These are phyloP conservation scores for Diaporthe nobilis DNA, from an alignment of 2,329 filamentous ascomycete genomes.

Conservation along the genomic window DNA sequence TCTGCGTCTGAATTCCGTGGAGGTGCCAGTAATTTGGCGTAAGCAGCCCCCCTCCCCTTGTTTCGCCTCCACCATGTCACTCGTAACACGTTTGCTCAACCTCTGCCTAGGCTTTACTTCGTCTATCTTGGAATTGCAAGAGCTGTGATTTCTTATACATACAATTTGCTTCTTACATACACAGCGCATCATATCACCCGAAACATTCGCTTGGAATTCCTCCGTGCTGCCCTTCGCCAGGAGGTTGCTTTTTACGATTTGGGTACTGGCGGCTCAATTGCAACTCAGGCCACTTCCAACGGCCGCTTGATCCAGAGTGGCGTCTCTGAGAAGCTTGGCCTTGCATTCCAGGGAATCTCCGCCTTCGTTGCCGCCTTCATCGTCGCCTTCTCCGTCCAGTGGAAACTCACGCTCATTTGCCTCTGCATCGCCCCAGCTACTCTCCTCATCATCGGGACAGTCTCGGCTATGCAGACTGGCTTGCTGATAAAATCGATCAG, in stretches of 20 bases:
- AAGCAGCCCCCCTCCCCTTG: not conserved
- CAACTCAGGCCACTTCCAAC: not conserved
- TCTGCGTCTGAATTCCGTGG: not conserved
- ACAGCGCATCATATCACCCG: not conserved
- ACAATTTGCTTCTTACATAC: not conserved
- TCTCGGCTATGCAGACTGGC: not conserved
- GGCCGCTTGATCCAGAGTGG: not conserved
- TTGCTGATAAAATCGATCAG: not conserved
- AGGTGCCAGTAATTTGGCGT: not conserved
- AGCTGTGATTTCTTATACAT: not conserved
- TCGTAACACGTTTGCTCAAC: not conserved
- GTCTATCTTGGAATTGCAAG: conserved; percentile 1
- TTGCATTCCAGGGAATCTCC: not conserved
- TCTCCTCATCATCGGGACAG: not conserved
- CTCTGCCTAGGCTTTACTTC: not conserved
- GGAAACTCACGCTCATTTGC: conserved; percentile 12
- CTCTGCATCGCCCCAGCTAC: not conserved
- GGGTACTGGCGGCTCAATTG: not conserved
- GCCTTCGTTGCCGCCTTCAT: not conserved
- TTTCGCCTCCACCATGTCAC: too few species aligned
- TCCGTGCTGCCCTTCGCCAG: not conserved
- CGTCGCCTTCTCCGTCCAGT: not conserved
- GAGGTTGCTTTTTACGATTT: conserved; percentile 7
- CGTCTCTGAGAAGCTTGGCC: conserved; percentile 2
- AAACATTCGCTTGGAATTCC: not conserved